Conservation (phyloP, 2,329 filamentous ascomycete species). For the Cryphonectria japonica region DNA sequence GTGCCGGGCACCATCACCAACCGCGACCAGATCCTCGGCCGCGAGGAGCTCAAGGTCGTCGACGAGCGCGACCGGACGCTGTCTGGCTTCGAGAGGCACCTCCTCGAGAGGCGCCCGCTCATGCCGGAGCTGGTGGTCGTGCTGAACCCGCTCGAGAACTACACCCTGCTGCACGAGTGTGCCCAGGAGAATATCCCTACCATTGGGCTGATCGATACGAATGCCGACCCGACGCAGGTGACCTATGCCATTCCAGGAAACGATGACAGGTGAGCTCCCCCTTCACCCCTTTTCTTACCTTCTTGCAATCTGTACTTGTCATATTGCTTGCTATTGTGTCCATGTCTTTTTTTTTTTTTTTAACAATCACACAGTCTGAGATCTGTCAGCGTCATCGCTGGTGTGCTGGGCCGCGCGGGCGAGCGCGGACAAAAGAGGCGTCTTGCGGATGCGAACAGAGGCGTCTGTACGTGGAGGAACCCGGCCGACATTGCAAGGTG, state of each 20-base stretch:
- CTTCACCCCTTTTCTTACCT: background rate
- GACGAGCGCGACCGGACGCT: conserved; percentile 70
- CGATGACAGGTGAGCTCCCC: conserved; percentile 75
- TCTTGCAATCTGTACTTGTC: background rate
- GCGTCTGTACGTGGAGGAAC: conserved; percentile 66
- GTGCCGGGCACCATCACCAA: conserved; percentile 91
- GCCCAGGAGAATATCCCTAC: conserved; percentile 86
- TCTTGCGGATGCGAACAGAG: conserved; percentile 62
- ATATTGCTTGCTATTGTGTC: conserved; percentile 33
- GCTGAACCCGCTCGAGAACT: conserved; percentile 92
- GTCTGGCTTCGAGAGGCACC: conserved; percentile 66
- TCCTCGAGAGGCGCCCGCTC: conserved; percentile 66
- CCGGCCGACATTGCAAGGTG: conserved; percentile 43
- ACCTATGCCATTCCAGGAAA: conserved; percentile 97
- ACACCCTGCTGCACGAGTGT: conserved; percentile 88
- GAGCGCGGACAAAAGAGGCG: conserved; percentile 74
- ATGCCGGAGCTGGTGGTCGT: conserved; percentile 91
- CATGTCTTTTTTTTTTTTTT: too few relatives aligned
- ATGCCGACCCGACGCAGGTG: conserved; percentile 89
- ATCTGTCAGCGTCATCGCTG: conserved; percentile 78
- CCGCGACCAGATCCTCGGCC: conserved; percentile 81
- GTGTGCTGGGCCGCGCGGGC: conserved; percentile 83
- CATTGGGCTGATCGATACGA: conserved; percentile 92
- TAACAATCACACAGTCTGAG: conserved; percentile 64
- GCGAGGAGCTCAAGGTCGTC: conserved; percentile 72